A percentile compares a stretch with the other conserved stretches of the same genome.
These are phyloP conservation scores for Angophora floribunda DNA, from an alignment of 345 rosid genomes.

Conservation along the genomic window DNA sequence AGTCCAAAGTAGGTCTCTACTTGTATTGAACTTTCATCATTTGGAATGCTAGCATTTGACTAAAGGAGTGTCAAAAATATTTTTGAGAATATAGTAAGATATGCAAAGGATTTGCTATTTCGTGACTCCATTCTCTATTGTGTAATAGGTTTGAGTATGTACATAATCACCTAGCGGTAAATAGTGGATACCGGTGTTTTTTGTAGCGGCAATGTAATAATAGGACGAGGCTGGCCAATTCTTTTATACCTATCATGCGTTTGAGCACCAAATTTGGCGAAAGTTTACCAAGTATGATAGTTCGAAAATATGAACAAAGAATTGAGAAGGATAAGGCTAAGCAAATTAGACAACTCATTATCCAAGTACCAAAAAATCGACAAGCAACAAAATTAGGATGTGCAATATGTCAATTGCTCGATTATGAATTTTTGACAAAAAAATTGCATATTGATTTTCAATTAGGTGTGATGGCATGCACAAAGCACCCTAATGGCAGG, in stretches of 20 bases:
- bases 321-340: not conserved
- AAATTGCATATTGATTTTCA: not conserved
- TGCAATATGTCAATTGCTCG: not conserved
- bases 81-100: not conserved
- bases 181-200: not conserved
- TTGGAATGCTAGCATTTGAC: too few species aligned
- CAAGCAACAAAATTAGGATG: not conserved
- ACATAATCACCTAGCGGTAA: not conserved
- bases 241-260: not conserved
- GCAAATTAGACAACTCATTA: not conserved
- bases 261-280: not conserved
- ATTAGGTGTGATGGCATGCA: not conserved
- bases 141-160: not conserved
- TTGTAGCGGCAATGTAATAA: not conserved
- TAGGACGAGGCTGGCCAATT: not conserved
- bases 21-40: too few species aligned
- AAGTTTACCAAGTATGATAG: not conserved
- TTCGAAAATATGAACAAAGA: not conserved
- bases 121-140: not conserved
- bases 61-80: not conserved
- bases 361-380: not conserved
- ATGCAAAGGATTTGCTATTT: not conserved
- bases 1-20: too few species aligned
- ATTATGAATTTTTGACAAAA: not conserved
- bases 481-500: not conserved